Evolutionary conservation across 1,139 yeast species (phyloP), one percentile per base, ranked within the genome.

Genomic region (Blastobotrys ciferrii): DNA sequence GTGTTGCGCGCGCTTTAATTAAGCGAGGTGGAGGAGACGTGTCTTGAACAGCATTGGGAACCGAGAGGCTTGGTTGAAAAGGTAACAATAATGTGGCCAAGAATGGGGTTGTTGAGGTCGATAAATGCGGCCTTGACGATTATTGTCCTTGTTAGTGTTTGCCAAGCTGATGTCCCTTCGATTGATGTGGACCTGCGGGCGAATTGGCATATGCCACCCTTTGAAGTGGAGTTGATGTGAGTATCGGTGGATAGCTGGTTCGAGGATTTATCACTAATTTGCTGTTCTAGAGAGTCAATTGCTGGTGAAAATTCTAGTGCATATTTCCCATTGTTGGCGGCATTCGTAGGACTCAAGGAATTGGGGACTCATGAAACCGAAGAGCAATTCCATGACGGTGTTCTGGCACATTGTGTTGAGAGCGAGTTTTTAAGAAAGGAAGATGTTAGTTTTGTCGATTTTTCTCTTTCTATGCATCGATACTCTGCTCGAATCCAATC

Each of bases 401-500:
- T 80, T 1, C 51, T 73, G 4, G 59, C 62, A 0, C 58, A 66
- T 13, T 62, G 76, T 4, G 55, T 64, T 0, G 60, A 62, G 4
- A 42, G 51, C 3, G 66, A 54, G 1, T 59, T 58, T 35, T 23
- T 66, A 7, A 18, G 51, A 12, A 43, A 48, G 11, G 47, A 51
- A 5, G 55, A 62, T 25, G 60, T 58, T 25, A 59, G 73, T 1
- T 65, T 80, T 35, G 69, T 77, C n/a, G 76, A 80, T 51, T 70
- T 81, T 48, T 70, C 79, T 40, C 58, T 82, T 40, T 78, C 78
- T 0, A 70, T 80, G 53, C 81, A 81, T 48, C 67, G 73, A 36
- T 67, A 74, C 51, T 69, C 85, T 1, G 88, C 96, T 2, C 69
- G 82, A 45, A 73, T 87, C 20, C 79, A 81, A 55, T 70, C 89